Percentiles rank a stretch among this genome's conserved stretches.
These are phyloP conservation scores for Diplodia seriata DNA, from an alignment of 2,329 filamentous ascomycete species.

Conservation along the genomic window DNA sequence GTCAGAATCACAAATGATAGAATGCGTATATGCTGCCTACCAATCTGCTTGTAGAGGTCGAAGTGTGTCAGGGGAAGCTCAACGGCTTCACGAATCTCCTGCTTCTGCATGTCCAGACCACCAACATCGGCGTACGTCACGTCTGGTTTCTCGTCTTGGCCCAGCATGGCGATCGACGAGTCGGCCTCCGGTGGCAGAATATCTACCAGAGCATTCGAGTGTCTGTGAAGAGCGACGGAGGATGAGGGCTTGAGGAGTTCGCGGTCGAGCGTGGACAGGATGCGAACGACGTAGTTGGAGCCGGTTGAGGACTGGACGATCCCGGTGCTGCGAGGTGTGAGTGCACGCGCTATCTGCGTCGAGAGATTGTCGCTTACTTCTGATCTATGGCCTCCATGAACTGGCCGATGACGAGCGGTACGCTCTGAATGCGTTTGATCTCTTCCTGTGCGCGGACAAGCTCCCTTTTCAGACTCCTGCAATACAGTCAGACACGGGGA, in stretches of 20 bases:
- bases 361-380: slow-evolving; percentile 68
- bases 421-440: slow-evolving; percentile 99
- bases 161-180: slow-evolving; percentile 98
- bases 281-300: slow-evolving; percentile 98
- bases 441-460: slow-evolving; percentile 97
- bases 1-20: not conserved
- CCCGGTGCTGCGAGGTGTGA: slow-evolving; percentile 71
- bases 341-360: slow-evolving; percentile 23
- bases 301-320: slow-evolving; percentile 98
- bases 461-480: slow-evolving; percentile 92
- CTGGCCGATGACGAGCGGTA: slow-evolving; percentile 96
- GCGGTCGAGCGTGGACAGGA: slow-evolving; percentile 96
- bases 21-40: slow-evolving; percentile 49
- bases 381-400: slow-evolving; percentile 99
- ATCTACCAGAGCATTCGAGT: slow-evolving; percentile 98
- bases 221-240: slow-evolving; percentile 94
- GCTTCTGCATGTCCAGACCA: slow-evolving; percentile 99
- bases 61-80: slow-evolving; percentile 97
- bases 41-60: slow-evolving; percentile 98
- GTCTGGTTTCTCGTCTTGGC: slow-evolving; percentile 95
- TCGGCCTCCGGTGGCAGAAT: slow-evolving; percentile 99
- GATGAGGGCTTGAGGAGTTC: slow-evolving; percentile 98
- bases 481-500: slow-evolving; percentile 25
- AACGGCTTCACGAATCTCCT: slow-evolving; percentile 97
- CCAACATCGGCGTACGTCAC: slow-evolving; percentile 98